phyloP scores from a whole-genome alignment of 2,329 filamentous ascomycete genomes.

The Lachnellula occidentalis region DNA sequence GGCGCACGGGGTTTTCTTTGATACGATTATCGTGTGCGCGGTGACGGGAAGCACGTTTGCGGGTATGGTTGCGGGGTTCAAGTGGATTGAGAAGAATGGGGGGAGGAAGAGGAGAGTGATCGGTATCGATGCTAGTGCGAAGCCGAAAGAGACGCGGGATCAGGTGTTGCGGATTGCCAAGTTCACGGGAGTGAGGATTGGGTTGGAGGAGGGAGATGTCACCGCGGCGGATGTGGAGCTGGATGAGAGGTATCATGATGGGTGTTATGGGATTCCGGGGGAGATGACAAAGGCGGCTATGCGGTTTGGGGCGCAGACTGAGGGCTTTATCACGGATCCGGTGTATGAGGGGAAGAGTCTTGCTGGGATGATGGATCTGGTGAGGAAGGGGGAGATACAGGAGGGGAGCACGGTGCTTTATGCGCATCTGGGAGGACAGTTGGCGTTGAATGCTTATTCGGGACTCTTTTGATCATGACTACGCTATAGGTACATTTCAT shows the following conservation, averaged over 20 bases:
- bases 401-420: slow-evolving; percentile 61
- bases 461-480: slow-evolving; percentile 9
- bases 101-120: slow-evolving; percentile 49
- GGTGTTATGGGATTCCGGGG: slow-evolving; percentile 63
- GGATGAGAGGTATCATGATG: slow-evolving; percentile 61
- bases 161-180: slow-evolving; percentile 64
- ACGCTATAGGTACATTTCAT: background rate
- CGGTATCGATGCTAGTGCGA: slow-evolving; percentile 62
- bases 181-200: slow-evolving; percentile 58
- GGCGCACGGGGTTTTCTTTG: slow-evolving; percentile 58
- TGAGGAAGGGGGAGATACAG: slow-evolving; percentile 54
- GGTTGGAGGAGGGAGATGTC: slow-evolving; percentile 53
- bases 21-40: slow-evolving; percentile 62
- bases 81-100: slow-evolving; percentile 49
- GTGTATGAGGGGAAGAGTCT: slow-evolving; percentile 74
- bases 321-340: slow-evolving; percentile 69
- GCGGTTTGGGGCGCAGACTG: slow-evolving; percentile 59
- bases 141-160: slow-evolving; percentile 53
- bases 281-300: slow-evolving; percentile 62
- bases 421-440: slow-evolving; percentile 64
- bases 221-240: slow-evolving; percentile 57
- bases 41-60: slow-evolving; percentile 67
- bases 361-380: slow-evolving; percentile 65
- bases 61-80: slow-evolving; percentile 69
- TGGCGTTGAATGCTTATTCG: slow-evolving; percentile 62